Evolutionary conservation across 106 monocot species (phyloP), one percentile per base, ranked within the genome.

Genomic region (Platanthera guangdongensis): DNA sequence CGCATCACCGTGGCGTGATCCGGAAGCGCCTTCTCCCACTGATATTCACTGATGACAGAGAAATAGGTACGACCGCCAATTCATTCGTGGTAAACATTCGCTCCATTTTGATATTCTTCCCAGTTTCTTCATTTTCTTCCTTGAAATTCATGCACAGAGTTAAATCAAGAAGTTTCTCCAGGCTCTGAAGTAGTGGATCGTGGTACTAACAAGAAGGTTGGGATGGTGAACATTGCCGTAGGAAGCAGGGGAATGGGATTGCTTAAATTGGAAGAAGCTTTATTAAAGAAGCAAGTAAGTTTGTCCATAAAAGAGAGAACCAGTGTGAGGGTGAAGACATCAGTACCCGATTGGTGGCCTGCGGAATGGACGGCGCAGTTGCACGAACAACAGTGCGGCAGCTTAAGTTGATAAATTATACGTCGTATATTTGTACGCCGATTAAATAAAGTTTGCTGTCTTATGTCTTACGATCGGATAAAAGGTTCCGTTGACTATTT

Each of bases 311-410:
- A 90, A 52, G 94, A 84, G 47, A 78, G 71, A 15, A 59, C 32
- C 7, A 84, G 86, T 47, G 76, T 90, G 54, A 81, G 75, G 74
- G 85, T 94, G 13, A 81, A 85, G 80, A 84, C 79, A 76, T 51
- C 87, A 6, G 82, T 47, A 21, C 99, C 99, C 46, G 90, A 89
- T 21, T 99, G 99, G 99, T 99, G 99, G 99, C 99, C 99, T 11
- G 47, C 78, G 16, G 99, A 94, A 77, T 99, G 99, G 99, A 77
- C 74, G 2, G 39, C 39, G 32, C 83, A 73, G 21, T 55, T 85
- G 53, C 75, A 81, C 59, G 78, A 92, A 48, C 79, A 82, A 45
- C 80, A 90, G 78, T 51, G 83, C 54, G 32, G 78, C 71, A 30
- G 76, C 25, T 25, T 25, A 25, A 25, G 25, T 25, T 25, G 25